Evolutionary conservation across 1,139 yeast genomes (phyloP).

Genomic region (Pichia sp.): DNA sequence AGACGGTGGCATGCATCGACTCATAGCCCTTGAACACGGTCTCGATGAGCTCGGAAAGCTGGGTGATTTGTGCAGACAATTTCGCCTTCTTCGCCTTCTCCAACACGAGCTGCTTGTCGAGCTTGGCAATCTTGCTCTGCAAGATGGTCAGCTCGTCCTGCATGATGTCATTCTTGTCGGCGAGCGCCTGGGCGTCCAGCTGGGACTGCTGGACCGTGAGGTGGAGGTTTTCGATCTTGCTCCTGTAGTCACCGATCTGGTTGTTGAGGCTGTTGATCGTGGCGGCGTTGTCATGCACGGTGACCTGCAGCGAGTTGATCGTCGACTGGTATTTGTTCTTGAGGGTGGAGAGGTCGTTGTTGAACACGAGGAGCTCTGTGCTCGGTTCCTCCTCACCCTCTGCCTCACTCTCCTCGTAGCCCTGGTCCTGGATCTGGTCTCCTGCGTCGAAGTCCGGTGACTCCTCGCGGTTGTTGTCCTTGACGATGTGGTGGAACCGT

Average conservation of each 20-base stretch:
- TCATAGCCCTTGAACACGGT: slow-evolving; percentile 5
- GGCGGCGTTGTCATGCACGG: neutral
- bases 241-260: slow-evolving; percentile 8
- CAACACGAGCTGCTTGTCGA: slow-evolving; percentile 1
- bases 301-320: slow-evolving; percentile 2
- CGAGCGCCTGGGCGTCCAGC: neutral
- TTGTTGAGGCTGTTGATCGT: slow-evolving; percentile 11
- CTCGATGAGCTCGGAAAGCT: slow-evolving; percentile 9
- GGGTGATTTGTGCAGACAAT: slow-evolving; percentile 4
- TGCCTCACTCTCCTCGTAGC: neutral
- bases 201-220: slow-evolving; percentile 9
- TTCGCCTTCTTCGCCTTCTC: slow-evolving; percentile 2
- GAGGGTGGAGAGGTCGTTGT: slow-evolving; percentile 1
- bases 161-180: slow-evolving; percentile 3
- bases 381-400: neutral
- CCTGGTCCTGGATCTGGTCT: neutral
- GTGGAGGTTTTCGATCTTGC: slow-evolving; percentile 12
- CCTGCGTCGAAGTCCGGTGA: neutral
- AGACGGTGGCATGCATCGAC: neutral
- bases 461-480: neutral
- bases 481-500: neutral
- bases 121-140: neutral
- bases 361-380: neutral
- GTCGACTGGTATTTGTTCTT: slow-evolving; percentile 11
- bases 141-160: slow-evolving; percentile 3